Evolutionary conservation across 116 monocot species (phyloP), one percentile per base, ranked within the genome.

Genomic region (Dioscorea cayenensis): DNA sequence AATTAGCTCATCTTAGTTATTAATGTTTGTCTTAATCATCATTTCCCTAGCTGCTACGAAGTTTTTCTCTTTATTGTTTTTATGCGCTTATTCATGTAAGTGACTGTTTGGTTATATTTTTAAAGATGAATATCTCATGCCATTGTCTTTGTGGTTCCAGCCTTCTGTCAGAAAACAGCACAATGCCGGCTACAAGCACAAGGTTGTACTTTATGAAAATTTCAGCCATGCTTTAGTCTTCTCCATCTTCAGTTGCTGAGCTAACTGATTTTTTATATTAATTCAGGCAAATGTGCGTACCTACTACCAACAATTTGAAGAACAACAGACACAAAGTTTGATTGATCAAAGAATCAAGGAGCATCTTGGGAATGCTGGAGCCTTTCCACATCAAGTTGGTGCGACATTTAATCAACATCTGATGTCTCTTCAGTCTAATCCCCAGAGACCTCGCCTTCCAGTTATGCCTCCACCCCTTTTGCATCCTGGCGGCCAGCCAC

Each of bases 341-440:
- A 92, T 96, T 73, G 95, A 95, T 84, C 95, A 95, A 75, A 92
- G 90, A 85, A 92, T 95, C 64, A 95, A 92, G 70, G 95, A 95
- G 73, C 92, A 95, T 82, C 79, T 95, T 36, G 92, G 92, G n/a
- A 92, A 95, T 68, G 80, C 95, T 68, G 92, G 87, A 64, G 85
- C 89, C 64, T 89, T 86, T 64, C 88, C 80, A 52, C 68, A 79
- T 22, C 90, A 95, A 88, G 90, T 92, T 49, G 95, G 95, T 80
- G 92, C 95, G 25, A 72, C 81, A 48, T 95, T 85, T 71, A 88
- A 90, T 49, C 90, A 85, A 72, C 91, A 87, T 76, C 76, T 89
- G 64, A 72, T 86, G 60, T 74, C 77, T 67, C 71, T 88, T 49
- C 86, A 78, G 66, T 75, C 76, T 74, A 75, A 68, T 63, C 67